Evolutionary conservation across 441 rosid species (phyloP).

Genomic region (Syzygium malaccense): DNA sequence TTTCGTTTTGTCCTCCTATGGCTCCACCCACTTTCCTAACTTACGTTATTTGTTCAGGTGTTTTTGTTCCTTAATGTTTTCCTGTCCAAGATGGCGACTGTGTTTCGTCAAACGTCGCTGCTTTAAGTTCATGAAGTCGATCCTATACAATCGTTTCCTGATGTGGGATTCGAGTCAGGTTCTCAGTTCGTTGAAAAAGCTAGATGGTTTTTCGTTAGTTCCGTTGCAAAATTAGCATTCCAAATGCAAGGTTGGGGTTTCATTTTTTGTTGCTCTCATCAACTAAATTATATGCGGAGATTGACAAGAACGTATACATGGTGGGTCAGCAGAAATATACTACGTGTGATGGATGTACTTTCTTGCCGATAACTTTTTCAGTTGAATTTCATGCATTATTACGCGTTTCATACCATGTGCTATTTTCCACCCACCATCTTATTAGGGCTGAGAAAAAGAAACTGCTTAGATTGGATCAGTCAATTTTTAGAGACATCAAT

Average conservation of each 20-base stretch:
- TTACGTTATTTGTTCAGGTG: not conserved
- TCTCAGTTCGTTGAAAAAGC: not conserved
- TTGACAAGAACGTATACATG: not conserved
- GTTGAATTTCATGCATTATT: not conserved
- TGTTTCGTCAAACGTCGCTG: not conserved
- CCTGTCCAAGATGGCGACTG: not conserved
- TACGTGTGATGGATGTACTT: not conserved
- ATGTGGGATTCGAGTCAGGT: not conserved
- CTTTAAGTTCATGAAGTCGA: not conserved
- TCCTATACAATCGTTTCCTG: not conserved
- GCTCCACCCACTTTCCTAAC: not conserved
- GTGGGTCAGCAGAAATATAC: not conserved
- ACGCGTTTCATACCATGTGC: not conserved
- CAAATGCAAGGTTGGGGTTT: not conserved
- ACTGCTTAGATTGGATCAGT: fast-evolving
- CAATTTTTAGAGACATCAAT: too few species aligned
- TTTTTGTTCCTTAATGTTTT: too few species aligned
- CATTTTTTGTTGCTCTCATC: not conserved
- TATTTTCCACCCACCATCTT: not conserved
- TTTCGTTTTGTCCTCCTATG: not conserved
- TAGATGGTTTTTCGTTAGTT: not conserved
- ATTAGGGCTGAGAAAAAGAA: too few species aligned
- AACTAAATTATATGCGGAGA: not conserved
- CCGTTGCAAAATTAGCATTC: not conserved
- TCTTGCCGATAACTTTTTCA: not conserved